Evolutionary conservation across 768 basidiomycete species (phyloP).

Genomic region (Hericium coralloides): DNA sequence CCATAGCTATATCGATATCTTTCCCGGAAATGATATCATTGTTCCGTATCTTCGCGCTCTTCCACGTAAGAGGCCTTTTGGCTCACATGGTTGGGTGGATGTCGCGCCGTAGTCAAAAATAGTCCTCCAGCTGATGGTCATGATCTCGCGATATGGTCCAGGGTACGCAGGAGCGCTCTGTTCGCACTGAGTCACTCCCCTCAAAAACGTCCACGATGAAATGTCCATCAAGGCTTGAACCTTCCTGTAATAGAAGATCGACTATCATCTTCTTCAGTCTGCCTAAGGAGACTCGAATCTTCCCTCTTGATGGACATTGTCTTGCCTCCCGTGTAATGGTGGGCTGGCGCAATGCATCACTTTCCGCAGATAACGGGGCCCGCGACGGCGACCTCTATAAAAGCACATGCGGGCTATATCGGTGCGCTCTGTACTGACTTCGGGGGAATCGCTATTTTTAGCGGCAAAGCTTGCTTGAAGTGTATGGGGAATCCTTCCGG

Average conservation of each 20-base stretch:
- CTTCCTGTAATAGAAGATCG: too few relatives aligned
- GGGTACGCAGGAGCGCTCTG: slow-evolving; percentile 13
- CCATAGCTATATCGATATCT: too few relatives aligned
- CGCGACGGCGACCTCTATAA: slow-evolving; percentile 26
- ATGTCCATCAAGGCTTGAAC: neutral
- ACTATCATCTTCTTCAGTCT: too few relatives aligned
- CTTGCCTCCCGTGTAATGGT: slow-evolving; percentile 38
- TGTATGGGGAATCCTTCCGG: slow-evolving; percentile 13
- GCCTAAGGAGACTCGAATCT: slow-evolving; percentile 21
- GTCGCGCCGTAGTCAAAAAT: slow-evolving; percentile 17
- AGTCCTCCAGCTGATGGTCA: slow-evolving; percentile 16
- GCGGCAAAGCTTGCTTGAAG: slow-evolving; percentile 13
- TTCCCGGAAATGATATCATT: slow-evolving; percentile 16
- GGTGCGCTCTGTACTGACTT: slow-evolving; percentile 8
- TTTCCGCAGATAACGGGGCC: slow-evolving; percentile 36
- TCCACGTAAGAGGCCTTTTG: slow-evolving; percentile 20
- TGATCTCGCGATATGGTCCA: slow-evolving; percentile 21
- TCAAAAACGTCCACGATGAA: slow-evolving; percentile 9
- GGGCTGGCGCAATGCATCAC: slow-evolving; percentile 47
- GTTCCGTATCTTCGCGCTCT: slow-evolving; percentile 18
- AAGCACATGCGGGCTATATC: neutral
- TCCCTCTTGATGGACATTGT: slow-evolving; percentile 22
- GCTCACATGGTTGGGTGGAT: slow-evolving; percentile 12
- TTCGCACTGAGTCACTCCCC: neutral
- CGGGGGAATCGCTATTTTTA: slow-evolving; percentile 11